A percentile compares a stretch with the other conserved stretches of the same genome.
These are phyloP conservation scores for Scleromitrula shiraiana DNA, from an alignment of 2,329 filamentous ascomycete species.

Conservation along the genomic window DNA sequence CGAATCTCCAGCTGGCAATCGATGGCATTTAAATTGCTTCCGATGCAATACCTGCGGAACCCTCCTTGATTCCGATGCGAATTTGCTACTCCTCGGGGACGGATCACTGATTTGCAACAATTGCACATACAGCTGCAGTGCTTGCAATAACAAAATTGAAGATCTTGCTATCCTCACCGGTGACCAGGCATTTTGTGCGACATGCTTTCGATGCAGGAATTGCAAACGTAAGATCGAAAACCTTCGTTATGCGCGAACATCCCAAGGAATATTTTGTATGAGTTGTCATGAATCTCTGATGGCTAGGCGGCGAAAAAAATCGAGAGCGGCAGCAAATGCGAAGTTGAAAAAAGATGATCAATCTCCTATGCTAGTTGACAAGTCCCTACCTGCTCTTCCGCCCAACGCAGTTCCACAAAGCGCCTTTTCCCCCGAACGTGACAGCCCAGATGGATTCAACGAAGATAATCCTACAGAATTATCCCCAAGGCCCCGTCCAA, in stretches of 20 bases:
- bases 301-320: slow-evolving; percentile 83
- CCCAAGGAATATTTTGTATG: slow-evolving; percentile 99
- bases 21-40: slow-evolving; percentile 99
- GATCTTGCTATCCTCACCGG: slow-evolving; percentile 95
- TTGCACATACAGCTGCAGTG: slow-evolving; percentile 97
- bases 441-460: slow-evolving; percentile 51
- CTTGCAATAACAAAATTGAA: slow-evolving; percentile 95
- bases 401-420: slow-evolving; percentile 60
- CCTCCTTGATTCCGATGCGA: slow-evolving; percentile 94
- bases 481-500: slow-evolving; percentile 51
- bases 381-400: slow-evolving; percentile 85
- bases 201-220: slow-evolving; percentile 94
- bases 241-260: slow-evolving; percentile 91
- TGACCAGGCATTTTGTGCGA: slow-evolving; percentile 95
- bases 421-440: slow-evolving; percentile 48
- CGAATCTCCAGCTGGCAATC: slow-evolving; percentile 64
- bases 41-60: slow-evolving; percentile 93
- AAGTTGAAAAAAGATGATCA: slow-evolving; percentile 58
- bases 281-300: slow-evolving; percentile 95
- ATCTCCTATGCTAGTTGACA: slow-evolving; percentile 69
- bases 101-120: slow-evolving; percentile 98
- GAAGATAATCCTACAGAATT: slow-evolving; percentile 62
- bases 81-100: slow-evolving; percentile 92
- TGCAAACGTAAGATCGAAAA: slow-evolving; percentile 99
- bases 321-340: slow-evolving; percentile 55